phyloP scores from a whole-genome alignment of 495 filamentous ascomycete genomes.

The Penicillium atrosanguineum region DNA sequence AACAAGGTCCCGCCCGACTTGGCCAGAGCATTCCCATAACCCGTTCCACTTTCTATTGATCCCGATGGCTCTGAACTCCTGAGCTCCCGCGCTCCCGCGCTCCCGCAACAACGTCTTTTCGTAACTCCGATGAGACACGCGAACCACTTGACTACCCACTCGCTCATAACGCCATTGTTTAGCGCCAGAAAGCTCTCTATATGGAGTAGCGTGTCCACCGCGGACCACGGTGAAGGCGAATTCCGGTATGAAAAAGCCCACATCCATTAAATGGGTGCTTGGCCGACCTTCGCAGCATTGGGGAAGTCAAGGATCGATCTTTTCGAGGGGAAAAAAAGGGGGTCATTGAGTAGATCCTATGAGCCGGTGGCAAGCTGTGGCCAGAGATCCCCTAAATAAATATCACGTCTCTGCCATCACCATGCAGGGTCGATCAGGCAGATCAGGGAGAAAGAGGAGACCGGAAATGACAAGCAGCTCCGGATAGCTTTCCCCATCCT shows the following conservation, averaged over 20 bases:
- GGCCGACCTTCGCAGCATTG: neutral
- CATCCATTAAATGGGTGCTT: neutral
- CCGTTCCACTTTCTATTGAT: neutral
- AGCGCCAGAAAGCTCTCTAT: neutral
- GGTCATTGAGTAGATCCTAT: neutral
- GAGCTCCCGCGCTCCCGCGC: too few species aligned
- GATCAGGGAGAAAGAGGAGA: slow-evolving; percentile 4
- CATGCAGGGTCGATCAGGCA: neutral
- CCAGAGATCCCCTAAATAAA: neutral
- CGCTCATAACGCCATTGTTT: slow-evolving; percentile 9
- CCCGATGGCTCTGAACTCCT: neutral
- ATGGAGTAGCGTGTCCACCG: neutral
- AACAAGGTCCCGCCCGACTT: neutral
- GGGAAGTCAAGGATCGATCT: neutral
- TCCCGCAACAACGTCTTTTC: neutral
- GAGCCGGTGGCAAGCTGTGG: neutral
- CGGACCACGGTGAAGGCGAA: neutral
- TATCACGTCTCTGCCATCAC: neutral
- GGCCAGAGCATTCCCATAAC: neutral
- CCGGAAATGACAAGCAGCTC: slow-evolving; percentile 9
- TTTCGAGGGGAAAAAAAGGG: neutral
- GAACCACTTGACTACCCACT: slow-evolving; percentile 2
- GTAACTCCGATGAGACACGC: slow-evolving; percentile 3
- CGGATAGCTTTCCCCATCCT: slow-evolving; percentile 14
- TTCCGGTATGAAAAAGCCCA: neutral